Evolutionary conservation across 495 filamentous ascomycete genomes (phyloP).

Genomic region (Talaromyces proteolyticus): DNA sequence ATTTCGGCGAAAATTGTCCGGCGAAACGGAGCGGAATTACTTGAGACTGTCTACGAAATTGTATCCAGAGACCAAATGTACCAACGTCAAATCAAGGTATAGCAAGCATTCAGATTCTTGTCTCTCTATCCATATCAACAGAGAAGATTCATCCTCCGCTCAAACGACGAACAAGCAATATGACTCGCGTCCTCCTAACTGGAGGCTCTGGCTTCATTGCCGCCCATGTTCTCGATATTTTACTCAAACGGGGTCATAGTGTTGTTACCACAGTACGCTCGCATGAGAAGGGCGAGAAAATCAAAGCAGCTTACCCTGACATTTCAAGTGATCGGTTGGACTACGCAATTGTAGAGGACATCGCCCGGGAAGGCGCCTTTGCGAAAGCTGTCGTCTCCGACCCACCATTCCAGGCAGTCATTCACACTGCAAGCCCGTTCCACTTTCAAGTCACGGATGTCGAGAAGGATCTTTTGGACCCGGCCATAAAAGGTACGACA

Average conservation of each 20-base stretch:
- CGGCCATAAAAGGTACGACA: slow-evolving; percentile 67
- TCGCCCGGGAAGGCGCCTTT: slow-evolving; percentile 69
- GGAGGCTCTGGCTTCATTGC: slow-evolving; percentile 70
- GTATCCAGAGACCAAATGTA: slow-evolving; percentile 2
- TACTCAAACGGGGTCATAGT: slow-evolving; percentile 57
- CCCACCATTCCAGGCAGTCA: slow-evolving; percentile 66
- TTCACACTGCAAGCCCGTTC: slow-evolving; percentile 16
- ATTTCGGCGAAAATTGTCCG: slow-evolving; percentile 4
- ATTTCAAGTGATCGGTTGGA: slow-evolving; percentile 57
- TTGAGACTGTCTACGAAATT: slow-evolving; percentile 4
- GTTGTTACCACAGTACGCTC: slow-evolving; percentile 82
- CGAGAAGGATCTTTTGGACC: slow-evolving; percentile 64
- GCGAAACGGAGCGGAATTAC: slow-evolving; percentile 1
- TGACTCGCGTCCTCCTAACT: slow-evolving; percentile 18
- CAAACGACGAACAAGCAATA: slow-evolving; percentile 7
- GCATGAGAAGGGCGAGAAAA: slow-evolving; percentile 69
- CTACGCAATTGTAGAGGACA: slow-evolving; percentile 77
- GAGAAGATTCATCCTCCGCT: slow-evolving; percentile 3
- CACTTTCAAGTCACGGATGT: slow-evolving; percentile 48
- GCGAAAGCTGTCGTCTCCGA: slow-evolving; percentile 67
- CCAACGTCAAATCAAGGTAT: not conserved
- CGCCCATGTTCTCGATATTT: slow-evolving; percentile 72
- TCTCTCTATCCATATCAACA: slow-evolving; percentile 3
- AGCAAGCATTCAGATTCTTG: slow-evolving; percentile 4
- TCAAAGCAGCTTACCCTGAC: slow-evolving; percentile 60